Base-by-base conservation (phyloP, 257 asterid species). In the Nicotiana obtusifolia region DNA sequence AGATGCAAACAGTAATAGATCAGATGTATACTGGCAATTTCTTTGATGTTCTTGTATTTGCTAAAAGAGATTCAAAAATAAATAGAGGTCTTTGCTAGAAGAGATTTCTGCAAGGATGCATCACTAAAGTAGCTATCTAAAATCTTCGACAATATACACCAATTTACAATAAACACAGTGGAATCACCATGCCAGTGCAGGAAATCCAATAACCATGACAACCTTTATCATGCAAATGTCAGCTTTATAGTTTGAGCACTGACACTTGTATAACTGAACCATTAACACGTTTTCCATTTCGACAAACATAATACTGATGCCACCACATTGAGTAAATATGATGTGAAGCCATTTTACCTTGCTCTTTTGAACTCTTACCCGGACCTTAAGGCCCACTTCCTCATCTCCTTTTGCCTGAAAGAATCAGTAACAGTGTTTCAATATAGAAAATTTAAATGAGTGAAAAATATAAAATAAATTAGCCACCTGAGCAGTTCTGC, bases 361-460 rank as follows among this genome's bases (percentile, higher is more conserved):
- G 82, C 98, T 96, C 92, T 96, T 96, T 77, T 96, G 99, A 91
- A 96, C 97, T 90, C 99, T 88, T 80, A 96, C 99, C 17, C 98
- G 99, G 82, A 93, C 99, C 87, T 92, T 96, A 81, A 96, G 86
- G 60, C 99, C 98, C 77, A 96, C 76, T 65, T 94, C 98, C 85
- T 94, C 99, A 82, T 96, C 99, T 89, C 98, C 97, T 88, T 93
- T 94, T 76, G 83, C 91, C 99, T 95, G 80, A 60, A 86, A 64
- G 24, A 66, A 82, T 67, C 82, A 37, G 28, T 3, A 26, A 79
- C 52, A 85, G 14, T 37, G 71, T 56, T 83, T 82, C 73, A 67
- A 44, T 53, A 20, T 22, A 62, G 62, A 81, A 14, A 52, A 11
- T 37, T 33, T 66, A 47, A 82, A 77, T 82, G 33, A 62, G 56